Base-by-base conservation (phyloP, 2,329 filamentous ascomycete species). In the Metarhizium rileyi region DNA sequence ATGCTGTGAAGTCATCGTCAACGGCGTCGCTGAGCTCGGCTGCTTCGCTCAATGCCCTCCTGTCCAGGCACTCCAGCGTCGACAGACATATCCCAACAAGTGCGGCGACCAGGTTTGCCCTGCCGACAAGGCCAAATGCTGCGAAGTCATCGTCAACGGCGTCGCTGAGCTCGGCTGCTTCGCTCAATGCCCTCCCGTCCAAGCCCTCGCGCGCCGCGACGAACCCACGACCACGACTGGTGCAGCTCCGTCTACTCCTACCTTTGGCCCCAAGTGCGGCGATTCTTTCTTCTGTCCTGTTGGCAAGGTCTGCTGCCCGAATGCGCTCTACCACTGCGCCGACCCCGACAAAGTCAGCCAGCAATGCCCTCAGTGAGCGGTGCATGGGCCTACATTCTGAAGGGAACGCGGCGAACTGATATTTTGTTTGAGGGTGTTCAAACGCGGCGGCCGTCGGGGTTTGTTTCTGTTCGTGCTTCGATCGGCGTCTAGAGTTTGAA, bases 221-320 rank as follows among this genome's bases (percentile, higher is more conserved):
- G 22, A 51, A 36, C 40, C 38, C 23, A 25, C 40, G 18, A 41
- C 45, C 18, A 42, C 45, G 14, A 41, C 30, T 30, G 30, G 30
- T n/a, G 6, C 50, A 10, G 23, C 40, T 7, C 20, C 22, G 20
- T 27, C 45, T 4, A 44, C 35, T 20, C 28, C 50, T 26, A 42
- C 41, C 35, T 48, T 51, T 48, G 46, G 50, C 22, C 50, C 50
- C 46, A 51, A 51, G 46, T 51, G 50, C 42, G 46, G 50, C 26
- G 50, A 51, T 27, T 51, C 50, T 28, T 51, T 51, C 50, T 51
- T 51, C 50, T 51, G 50, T 30, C 38, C 38, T 28, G n/a, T 33
- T 20, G 50, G 50, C 28, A 38, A 51, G 40, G 50, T 51, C 41
- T 51, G 50, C 50, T 51, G 50, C 46, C 42, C 43, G 20, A 50